Conservation (phyloP, 805 yeast genomes). For the Saccharomycopsis microspora region DNA sequence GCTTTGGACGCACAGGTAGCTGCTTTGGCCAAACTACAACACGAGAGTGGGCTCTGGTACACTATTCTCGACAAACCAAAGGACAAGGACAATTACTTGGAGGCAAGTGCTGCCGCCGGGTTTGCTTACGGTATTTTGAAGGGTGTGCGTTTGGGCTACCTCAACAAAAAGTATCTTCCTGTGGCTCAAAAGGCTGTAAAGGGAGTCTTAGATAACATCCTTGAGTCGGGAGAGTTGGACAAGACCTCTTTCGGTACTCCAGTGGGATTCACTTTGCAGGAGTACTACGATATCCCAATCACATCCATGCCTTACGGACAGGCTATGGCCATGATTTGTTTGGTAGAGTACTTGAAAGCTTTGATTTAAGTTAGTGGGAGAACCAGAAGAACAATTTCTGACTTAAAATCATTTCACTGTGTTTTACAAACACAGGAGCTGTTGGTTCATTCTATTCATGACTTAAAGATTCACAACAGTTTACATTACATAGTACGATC, state of each 20-base stretch:
- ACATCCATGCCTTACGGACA: constrained; percentile 28
- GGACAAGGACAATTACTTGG: constrained; percentile 21
- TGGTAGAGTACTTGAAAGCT: constrained; percentile 20
- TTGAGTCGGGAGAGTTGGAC: constrained; percentile 23
- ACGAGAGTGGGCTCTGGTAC: constrained; percentile 24
- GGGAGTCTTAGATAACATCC: constrained; percentile 23
- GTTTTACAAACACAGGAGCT: not conserved
- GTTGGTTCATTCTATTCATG: not conserved
- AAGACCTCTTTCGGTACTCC: constrained; percentile 28
- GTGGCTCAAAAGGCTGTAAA: constrained; percentile 24
- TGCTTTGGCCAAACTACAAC: constrained; percentile 20
- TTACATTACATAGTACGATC: too few relatives aligned
- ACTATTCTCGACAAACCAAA: constrained; percentile 24
- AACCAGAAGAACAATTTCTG: too few relatives aligned
- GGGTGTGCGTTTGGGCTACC: constrained; percentile 22
- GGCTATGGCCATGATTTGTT: constrained; percentile 29
- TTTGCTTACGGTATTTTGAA: constrained; percentile 28
- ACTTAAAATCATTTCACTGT: too few relatives aligned
- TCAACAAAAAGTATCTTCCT: constrained; percentile 19
- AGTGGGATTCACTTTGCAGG: constrained; percentile 25
- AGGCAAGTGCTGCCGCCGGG: constrained; percentile 27
- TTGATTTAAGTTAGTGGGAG: not conserved
- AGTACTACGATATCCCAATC: constrained; percentile 25
- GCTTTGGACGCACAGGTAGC: constrained; percentile 24
- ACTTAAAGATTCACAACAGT: not conserved